Base-by-base conservation (phyloP, 2,329 filamentous ascomycete genomes). In the Ophiognomonia clavigignenti-juglandacearum region DNA sequence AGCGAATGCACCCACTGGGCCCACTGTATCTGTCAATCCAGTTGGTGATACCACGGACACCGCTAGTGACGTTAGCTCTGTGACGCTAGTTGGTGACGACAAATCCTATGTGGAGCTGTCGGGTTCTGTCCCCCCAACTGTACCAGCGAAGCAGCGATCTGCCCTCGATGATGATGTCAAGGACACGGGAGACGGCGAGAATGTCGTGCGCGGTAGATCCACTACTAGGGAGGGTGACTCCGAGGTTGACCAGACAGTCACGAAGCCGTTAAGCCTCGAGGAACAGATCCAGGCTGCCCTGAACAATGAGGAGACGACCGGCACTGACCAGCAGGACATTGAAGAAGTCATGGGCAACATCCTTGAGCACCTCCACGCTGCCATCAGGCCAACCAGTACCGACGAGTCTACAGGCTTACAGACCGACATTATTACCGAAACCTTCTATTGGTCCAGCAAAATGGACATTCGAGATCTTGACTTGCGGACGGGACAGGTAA, bases 301-400 rank as follows among this genome's bases (percentile, higher is more conserved):
- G 22, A 73, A 71, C 56, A 69, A 67, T 70, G 68, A 59, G 69
- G 69, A 45, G 53, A 70, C 58, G 26, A 72, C 72, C 9, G 75
- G 75, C 3, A 79, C 75, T 0, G 73, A 88, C 27, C 93, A 98
- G 61, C 91, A 98, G 67, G 93, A 98, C 66, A 92, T 96, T 4
- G 90, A 90, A 11, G 93, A 98, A 65, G 92, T 96, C 38, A 91
- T 96, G 70, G 89, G 89, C 49, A 93, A 92, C 58, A 87, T 96
- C 22, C 80, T 96, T 49, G 90, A 92, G 60, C 86, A 93, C 42
- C 73, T 96, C n/a, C 87, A 93, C 59, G 90, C 88, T 43, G 91
- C 92, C 3, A 91, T 97, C 59, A 83, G 78, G 48, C 79, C 88
- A 6, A 77, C 76, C n/a, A 78, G 76, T 4, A 70, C 78, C 27